Evolutionary conservation across 2,329 filamentous ascomycete genomes (phyloP), one percentile per base, ranked within the genome.

Genomic region (Didymella pinodella): DNA sequence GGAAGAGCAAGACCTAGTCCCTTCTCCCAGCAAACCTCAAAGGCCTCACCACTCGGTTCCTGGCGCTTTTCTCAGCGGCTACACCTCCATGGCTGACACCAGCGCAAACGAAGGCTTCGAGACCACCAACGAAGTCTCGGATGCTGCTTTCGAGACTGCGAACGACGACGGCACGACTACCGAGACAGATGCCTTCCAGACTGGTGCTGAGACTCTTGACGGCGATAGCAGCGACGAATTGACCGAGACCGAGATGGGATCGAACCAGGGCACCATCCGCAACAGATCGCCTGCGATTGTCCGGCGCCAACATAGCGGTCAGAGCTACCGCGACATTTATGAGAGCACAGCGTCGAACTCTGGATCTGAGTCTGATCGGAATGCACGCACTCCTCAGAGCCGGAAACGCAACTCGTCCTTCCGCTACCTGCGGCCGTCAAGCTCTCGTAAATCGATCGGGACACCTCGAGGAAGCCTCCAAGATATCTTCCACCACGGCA

Each of bases 111-210:
- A 93, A 64, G 83, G 86, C 1, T 94, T 93, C 66, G 91, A 95
- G 59, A 94, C 91, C 6, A 90, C 91, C 36, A 92, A 92, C 60
- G 93, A 97, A 72, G 80, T 78, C 41, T 82, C 82, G 28, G 86
- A 88, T 73, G 84, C 82, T 46, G 84, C 82, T 40, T 90, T 90
- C 61, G 88, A 90, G 73, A 90, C 88, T 43, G 88, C 88, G 25
- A 91, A 96, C 70, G 94, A 97, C 28, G 85, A 85, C 29, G 77
- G 71, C 54, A 84, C 81, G 7, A 86, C 83, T 12, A 97, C 92
- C 0, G 93, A 96, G 78, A 96, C 93, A 11, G 94, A 98, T 67
- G 92, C 92, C 63, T 98, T 98, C 86, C 91, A 96, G 75, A 97
- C 94, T 4, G 93, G 91, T n/a, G 86, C 88, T 16, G 95, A 98